Percentiles rank a stretch among this genome's conserved stretches.
phyloP scores from a whole-genome alignment of 1,284 basidiomycete species.

The Psilocybe mexicana region DNA sequence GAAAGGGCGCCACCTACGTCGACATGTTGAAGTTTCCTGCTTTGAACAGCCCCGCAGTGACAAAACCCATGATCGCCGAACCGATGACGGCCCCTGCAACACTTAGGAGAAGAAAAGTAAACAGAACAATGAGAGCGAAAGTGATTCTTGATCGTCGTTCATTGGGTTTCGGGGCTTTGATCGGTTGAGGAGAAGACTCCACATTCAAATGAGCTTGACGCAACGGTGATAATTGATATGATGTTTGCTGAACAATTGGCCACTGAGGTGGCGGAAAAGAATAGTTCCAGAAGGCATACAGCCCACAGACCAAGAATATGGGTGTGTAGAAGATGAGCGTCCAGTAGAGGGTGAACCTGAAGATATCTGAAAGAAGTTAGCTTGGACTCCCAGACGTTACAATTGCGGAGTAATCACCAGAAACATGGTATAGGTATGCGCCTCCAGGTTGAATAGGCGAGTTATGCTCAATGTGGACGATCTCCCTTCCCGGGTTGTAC shows the following conservation, averaged over 20 bases:
- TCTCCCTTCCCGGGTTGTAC: slow-evolving; percentile 53
- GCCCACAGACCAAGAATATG: slow-evolving; percentile 66
- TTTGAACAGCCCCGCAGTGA: slow-evolving; percentile 67
- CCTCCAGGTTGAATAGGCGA: slow-evolving; percentile 43
- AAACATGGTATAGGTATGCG: slow-evolving; percentile 48
- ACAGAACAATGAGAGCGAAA: slow-evolving; percentile 66
- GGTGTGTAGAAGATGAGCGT: slow-evolving; percentile 75
- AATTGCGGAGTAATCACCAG: slow-evolving; percentile 18
- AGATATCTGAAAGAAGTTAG: slow-evolving; percentile 56
- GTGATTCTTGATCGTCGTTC: slow-evolving; percentile 57
- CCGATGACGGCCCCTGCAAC: slow-evolving; percentile 67
- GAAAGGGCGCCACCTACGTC: slow-evolving; percentile 54
- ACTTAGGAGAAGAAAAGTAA: slow-evolving; percentile 57
- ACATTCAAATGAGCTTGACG: background rate
- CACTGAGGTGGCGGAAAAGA: slow-evolving; percentile 28
- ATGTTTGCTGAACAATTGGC: slow-evolving; percentile 9
- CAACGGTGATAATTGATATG: slow-evolving; percentile 19
- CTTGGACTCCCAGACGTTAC: background rate
- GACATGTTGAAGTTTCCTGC: slow-evolving; percentile 76
- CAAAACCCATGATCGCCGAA: slow-evolving; percentile 72
- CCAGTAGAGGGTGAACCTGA: slow-evolving; percentile 86
- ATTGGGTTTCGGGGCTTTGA: slow-evolving; percentile 40
- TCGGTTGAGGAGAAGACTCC: slow-evolving; percentile 15
- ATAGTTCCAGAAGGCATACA: slow-evolving; percentile 69
- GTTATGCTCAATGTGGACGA: slow-evolving; percentile 41